phyloP scores from a whole-genome alignment of 2,329 filamentous ascomycete species.

The Ramularia endophylla region DNA sequence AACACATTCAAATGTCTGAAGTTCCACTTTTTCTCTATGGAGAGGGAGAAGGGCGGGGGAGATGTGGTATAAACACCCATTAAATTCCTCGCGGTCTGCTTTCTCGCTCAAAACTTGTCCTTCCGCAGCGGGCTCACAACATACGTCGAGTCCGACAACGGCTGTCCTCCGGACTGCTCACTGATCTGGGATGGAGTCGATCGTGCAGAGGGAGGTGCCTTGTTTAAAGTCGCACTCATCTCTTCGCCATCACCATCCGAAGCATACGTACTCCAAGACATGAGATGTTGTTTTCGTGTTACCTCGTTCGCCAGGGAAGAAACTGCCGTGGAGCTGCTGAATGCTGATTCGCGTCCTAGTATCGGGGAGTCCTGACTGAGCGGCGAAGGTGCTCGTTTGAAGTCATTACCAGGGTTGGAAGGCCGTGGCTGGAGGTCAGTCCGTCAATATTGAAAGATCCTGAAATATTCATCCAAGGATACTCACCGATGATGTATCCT shows the following conservation, averaged over 20 bases:
- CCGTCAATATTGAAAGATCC: too few relatives aligned
- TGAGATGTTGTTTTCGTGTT: conserved; percentile 17
- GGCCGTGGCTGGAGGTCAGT: neutral
- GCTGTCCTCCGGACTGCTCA: conserved; percentile 3
- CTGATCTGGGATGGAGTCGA: conserved; percentile 2
- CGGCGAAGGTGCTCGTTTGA: conserved; percentile 1
- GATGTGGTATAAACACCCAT: neutral
- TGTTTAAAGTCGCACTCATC: conserved; percentile 16
- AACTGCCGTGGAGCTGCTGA: conserved; percentile 1
- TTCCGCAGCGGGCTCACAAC: conserved; percentile 11
- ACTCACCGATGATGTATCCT: conserved; percentile 7
- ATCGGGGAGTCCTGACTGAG: conserved; percentile 18
- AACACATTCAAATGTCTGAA: too few relatives aligned
- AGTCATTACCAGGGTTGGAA: neutral
- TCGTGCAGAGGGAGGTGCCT: conserved; percentile 7
- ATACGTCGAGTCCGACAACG: conserved; percentile 2
- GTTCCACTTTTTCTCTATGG: too few relatives aligned
- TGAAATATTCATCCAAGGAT: too few relatives aligned
- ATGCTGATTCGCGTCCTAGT: conserved; percentile 11
- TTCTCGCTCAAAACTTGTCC: neutral
- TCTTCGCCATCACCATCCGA: conserved; percentile 4
- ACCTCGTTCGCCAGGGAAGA: conserved; percentile 12
- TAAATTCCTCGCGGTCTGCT: neutral
- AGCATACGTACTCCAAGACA: conserved; percentile 22
- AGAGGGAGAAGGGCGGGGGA: neutral